Percentiles rank a stretch among this genome's conserved stretches.
phyloP scores from a whole-genome alignment of 2,329 filamentous ascomycete species.

The Sporothrix luriei region DNA sequence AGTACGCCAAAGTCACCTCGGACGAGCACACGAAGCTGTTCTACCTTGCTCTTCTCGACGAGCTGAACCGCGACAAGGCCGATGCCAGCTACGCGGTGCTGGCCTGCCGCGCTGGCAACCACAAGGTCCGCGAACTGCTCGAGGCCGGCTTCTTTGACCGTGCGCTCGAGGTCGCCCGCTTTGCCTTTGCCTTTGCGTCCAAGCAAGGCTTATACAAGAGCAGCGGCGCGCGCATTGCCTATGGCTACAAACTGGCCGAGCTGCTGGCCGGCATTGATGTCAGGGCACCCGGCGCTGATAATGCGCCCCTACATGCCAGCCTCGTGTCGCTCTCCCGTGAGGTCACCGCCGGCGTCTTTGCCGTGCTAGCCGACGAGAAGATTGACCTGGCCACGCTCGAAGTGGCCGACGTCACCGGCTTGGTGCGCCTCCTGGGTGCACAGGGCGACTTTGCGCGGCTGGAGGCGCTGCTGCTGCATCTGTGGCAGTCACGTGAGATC shows the following conservation, averaged over 20 bases:
- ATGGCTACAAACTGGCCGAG: constrained; percentile 52
- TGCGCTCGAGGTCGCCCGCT: constrained; percentile 49
- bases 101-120: constrained; percentile 47
- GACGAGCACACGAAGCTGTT: constrained; percentile 45
- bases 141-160: constrained; percentile 46
- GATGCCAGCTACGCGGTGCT: constrained; percentile 43
- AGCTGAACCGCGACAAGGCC: constrained; percentile 45
- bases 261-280: constrained; percentile 49
- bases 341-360: constrained; percentile 48
- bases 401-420: constrained; percentile 50
- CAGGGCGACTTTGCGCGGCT: constrained; percentile 52
- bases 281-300: constrained; percentile 43
- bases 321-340: constrained; percentile 46
- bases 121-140: constrained; percentile 43
- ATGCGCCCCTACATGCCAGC: constrained; percentile 41
- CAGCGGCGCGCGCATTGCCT: constrained; percentile 44
- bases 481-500: constrained; percentile 45
- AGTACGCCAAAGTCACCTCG: constrained; percentile 37
- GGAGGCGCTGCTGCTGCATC: constrained; percentile 44
- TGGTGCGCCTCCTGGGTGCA: constrained; percentile 52
- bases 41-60: constrained; percentile 47
- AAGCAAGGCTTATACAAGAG: constrained; percentile 48
- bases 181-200: constrained; percentile 49
- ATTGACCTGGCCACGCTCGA: constrained; percentile 50
- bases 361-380: constrained; percentile 47